phyloP scores from a whole-genome alignment of 1,284 basidiomycete species.

The Schizophyllum commune region DNA sequence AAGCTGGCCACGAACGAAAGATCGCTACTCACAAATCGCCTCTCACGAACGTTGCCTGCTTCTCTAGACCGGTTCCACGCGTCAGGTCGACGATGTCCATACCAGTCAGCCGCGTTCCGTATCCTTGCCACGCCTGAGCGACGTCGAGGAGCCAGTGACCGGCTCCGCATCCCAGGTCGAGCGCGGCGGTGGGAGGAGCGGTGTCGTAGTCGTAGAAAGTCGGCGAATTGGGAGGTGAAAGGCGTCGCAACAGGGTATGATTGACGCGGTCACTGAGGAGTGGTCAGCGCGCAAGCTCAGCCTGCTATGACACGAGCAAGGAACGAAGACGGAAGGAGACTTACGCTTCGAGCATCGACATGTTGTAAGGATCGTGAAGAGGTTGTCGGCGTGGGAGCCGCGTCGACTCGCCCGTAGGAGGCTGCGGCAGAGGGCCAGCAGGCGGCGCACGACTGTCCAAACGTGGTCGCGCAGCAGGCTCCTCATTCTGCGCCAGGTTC shows the following conservation, averaged over 20 bases:
- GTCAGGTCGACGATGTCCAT: constrained; percentile 47
- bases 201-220: constrained; percentile 52
- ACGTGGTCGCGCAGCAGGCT: background rate
- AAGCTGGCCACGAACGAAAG: constrained; percentile 4
- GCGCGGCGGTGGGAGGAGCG: constrained; percentile 41
- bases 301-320: constrained; percentile 6
- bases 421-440: background rate
- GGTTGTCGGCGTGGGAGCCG: background rate
- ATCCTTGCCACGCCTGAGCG: constrained; percentile 47
- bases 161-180: constrained; percentile 67
- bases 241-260: constrained; percentile 40
- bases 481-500: background rate
- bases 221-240: constrained; percentile 36
- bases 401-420: background rate
- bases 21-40: constrained; percentile 55
- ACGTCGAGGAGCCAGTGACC: constrained; percentile 60
- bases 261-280: constrained; percentile 47
- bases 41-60: constrained; percentile 33
- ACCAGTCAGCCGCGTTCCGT: constrained; percentile 45
- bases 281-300: background rate
- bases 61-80: constrained; percentile 27
- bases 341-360: constrained; percentile 9
- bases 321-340: constrained; percentile 5
- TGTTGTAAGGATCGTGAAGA: constrained; percentile 8
- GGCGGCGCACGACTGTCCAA: background rate